Percentiles rank a stretch among this genome's conserved stretches.
These are phyloP conservation scores for Myriangium duriaei DNA, from an alignment of 2,329 filamentous ascomycete species.

Conservation along the genomic window DNA sequence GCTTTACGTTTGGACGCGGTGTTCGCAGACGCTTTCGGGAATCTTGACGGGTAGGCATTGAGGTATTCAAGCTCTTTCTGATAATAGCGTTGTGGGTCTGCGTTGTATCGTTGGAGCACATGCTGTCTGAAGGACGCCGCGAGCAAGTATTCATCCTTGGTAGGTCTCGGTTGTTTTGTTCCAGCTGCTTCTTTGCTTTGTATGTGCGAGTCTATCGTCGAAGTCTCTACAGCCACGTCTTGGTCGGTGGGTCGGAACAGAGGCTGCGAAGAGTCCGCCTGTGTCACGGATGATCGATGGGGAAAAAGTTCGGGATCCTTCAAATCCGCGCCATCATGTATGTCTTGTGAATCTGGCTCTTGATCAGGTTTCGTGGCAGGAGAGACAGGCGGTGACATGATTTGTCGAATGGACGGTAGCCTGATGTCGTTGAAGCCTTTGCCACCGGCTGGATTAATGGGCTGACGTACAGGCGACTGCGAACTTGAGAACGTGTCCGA, in stretches of 20 bases:
- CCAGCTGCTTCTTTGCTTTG: constrained; percentile 1
- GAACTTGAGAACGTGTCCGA: constrained; percentile 7
- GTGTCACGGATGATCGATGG: constrained; percentile 3
- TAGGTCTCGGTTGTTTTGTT: constrained; percentile 6
- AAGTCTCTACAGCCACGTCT: not conserved
- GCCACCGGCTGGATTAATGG: not conserved
- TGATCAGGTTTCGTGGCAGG: constrained; percentile 6
- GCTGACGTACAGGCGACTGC: constrained; percentile 5
- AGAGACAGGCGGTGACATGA: constrained; percentile 8
- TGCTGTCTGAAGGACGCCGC: constrained; percentile 2
- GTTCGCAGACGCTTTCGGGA: not conserved
- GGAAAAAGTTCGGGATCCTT: constrained; percentile 7
- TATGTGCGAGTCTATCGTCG: constrained; percentile 3
- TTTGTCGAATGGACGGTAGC: constrained; percentile 9
- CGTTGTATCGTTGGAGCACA: constrained; percentile 9
- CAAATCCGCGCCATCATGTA: not conserved
- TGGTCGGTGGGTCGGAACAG: constrained; percentile 4
- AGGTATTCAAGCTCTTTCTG: constrained; percentile 8
- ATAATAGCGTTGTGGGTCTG: constrained; percentile 6
- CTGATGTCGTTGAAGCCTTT: not conserved
- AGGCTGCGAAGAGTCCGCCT: constrained; percentile 4
- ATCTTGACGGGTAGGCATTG: constrained; percentile 2
- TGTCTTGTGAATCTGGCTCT: constrained; percentile 3
- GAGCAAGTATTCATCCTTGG: constrained; percentile 9
- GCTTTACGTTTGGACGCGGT: constrained; percentile 6